phyloP scores from a whole-genome alignment of 169 alveolate genomes.

The Cryptosporidium baileyi region DNA sequence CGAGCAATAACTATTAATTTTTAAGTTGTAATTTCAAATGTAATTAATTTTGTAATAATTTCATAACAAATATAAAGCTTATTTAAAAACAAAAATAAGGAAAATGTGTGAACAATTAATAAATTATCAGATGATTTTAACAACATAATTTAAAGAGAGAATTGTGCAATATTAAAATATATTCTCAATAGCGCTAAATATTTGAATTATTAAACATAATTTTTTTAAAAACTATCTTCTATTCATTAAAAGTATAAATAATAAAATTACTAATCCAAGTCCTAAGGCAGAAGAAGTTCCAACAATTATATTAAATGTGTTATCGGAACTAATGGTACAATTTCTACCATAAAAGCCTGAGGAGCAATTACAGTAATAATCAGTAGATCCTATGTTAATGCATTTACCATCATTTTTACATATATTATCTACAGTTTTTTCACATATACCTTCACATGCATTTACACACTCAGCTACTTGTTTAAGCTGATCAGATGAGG shows the following conservation, averaged over 20 bases:
- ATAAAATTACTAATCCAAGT: background rate
- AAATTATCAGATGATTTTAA: too few relatives aligned
- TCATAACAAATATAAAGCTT: too few relatives aligned
- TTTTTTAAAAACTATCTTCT: constrained; percentile 16
- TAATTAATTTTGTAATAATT: too few relatives aligned
- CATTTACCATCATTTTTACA: constrained; percentile 59
- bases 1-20: too few relatives aligned
- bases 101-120: too few relatives aligned
- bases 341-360: constrained; percentile 50
- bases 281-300: constrained; percentile 38
- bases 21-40: too few relatives aligned
- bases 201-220: too few relatives aligned
- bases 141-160: too few relatives aligned
- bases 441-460: constrained; percentile 24
- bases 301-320: constrained; percentile 23
- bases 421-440: background rate
- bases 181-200: too few relatives aligned
- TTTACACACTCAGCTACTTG: constrained; percentile 25
- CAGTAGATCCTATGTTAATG: constrained; percentile 17
- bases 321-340: constrained; percentile 40
- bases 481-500: constrained; percentile 21
- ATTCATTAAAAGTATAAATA: background rate
- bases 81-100: too few relatives aligned
- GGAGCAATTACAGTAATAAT: constrained; percentile 30
- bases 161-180: too few relatives aligned